Conservation (phyloP, 768 basidiomycete species). For the Russula dissimulans region DNA sequence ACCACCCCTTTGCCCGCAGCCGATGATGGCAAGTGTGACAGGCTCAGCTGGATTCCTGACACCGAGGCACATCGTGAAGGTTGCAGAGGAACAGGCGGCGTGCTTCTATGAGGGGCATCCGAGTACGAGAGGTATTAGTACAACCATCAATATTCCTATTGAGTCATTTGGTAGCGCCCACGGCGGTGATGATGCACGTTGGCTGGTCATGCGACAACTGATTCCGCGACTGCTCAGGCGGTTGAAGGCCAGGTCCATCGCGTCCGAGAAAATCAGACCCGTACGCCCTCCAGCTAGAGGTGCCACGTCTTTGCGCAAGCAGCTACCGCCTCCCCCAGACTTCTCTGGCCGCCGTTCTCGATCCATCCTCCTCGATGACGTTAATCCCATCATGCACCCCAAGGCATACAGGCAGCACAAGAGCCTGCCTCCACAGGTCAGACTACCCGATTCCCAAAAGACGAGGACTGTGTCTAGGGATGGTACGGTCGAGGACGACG, state of each 20-base stretch:
- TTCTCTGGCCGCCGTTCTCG: constrained; percentile 38
- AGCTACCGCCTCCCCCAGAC: constrained; percentile 22
- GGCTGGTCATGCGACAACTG: constrained; percentile 53
- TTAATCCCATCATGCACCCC: constrained; percentile 47
- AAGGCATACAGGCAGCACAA: constrained; percentile 48
- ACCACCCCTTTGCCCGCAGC: constrained; percentile 77
- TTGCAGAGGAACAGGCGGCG: background rate
- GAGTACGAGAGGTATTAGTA: too few relatives aligned
- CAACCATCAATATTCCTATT: too few relatives aligned
- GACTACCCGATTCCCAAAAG: constrained; percentile 25
- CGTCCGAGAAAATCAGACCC: constrained; percentile 4
- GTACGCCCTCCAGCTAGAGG: constrained; percentile 6
- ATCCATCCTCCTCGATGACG: constrained; percentile 53
- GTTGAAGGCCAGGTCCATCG: constrained; percentile 27
- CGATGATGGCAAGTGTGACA: constrained; percentile 68
- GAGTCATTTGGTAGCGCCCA: too few relatives aligned
- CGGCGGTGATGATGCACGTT: background rate
- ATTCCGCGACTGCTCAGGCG: constrained; percentile 51
- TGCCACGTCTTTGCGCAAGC: constrained; percentile 4
- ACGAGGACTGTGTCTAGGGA: constrained; percentile 11
- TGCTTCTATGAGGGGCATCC: too few relatives aligned
- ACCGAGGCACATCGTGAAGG: constrained; percentile 21
- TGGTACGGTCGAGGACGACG: constrained; percentile 10
- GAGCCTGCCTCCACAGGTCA: constrained; percentile 40
- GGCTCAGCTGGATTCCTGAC: constrained; percentile 25